Conservation (phyloP, 345 rosid genomes). For the Syzygium jambos region DNA sequence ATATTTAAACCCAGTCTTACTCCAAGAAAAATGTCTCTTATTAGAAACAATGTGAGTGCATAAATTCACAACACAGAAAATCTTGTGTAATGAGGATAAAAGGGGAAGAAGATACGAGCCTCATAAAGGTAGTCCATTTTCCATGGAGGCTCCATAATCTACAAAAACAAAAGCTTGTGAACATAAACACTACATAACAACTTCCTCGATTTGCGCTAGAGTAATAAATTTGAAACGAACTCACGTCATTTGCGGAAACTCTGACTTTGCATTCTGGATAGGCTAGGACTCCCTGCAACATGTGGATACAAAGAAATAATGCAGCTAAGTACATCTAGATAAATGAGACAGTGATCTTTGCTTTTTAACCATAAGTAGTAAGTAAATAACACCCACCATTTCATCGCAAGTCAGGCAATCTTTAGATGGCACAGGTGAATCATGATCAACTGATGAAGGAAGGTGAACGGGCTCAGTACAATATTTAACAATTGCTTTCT, state of each 20-base stretch:
- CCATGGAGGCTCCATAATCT: constrained; percentile 99
- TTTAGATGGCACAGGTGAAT: constrained; percentile 66
- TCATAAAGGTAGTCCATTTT: constrained; percentile 95
- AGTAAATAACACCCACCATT: constrained; percentile 39
- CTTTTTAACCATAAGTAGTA: background rate
- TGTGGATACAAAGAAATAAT: background rate
- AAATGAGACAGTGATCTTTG: background rate
- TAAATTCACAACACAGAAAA: background rate
- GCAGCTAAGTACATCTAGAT: background rate
- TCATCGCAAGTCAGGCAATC: constrained; percentile 92
- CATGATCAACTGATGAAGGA: constrained; percentile 60
- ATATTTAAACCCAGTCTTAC: no score
- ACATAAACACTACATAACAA: background rate
- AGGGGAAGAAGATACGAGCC: constrained; percentile 25
- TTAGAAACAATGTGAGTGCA: no score
- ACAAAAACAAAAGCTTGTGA: background rate
- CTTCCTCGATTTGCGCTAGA: background rate
- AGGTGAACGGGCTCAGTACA: constrained; percentile 83
- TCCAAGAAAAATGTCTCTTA: no score
- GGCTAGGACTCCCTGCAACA: constrained; percentile 76
- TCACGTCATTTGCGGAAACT: constrained; percentile 91
- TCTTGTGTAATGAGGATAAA: background rate
- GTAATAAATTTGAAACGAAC: constrained; percentile 1
- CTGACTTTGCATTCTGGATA: constrained; percentile 91
- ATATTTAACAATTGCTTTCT: constrained; percentile 74